Base-by-base conservation (phyloP, 306 rosid genomes). In the Myrica gale region DNA sequence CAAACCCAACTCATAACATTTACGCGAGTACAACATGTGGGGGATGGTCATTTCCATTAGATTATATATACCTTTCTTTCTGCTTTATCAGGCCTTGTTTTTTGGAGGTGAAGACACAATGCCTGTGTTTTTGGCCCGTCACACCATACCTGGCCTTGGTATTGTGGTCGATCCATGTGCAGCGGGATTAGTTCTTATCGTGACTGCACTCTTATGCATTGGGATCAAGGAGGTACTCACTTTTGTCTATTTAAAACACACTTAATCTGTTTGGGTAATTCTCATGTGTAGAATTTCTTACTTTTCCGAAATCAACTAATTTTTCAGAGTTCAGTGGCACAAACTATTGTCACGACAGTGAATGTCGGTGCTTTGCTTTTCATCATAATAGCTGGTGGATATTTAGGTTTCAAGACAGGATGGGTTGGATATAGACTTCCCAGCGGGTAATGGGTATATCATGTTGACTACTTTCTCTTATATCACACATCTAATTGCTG, bases 131-230 rank as follows among this genome's bases (percentile, higher is more conserved):
- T 76, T 90, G 80, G 88, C 91, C 76, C 89, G 88, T 20, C 92
- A 86, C 61, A 85, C 88, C 69, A 76, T 90, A 71, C 87, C 92
- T 16, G 81, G 80, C 75, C 82, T 90, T 68, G 96, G 78, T 54
- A 48, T 85, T 76, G 90, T 88, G 74, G 92, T 88, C 80, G 96
- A 90, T 77, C 96, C 96, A 15, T 88, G 88, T 76, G 96, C 96
- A 74, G 87, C 96, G 26, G 82, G 71, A 43, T 74, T 88, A 72
- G 80, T 88, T 77, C 70, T 90, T 77, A 23, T 86, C 58, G 89
- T 90, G 56, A 82, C 96, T 50, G 6, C 85, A 67, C 87, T 86
- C 61, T 68, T 90, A 81, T 90, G 92, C 76, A 74, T 84, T 68
- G 96, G 96, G 76, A 90, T 88, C 77, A 88, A 86, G 82, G 90